Conservation (phyloP, 2,329 filamentous ascomycete genomes). For the Fusarium sp. region DNA sequence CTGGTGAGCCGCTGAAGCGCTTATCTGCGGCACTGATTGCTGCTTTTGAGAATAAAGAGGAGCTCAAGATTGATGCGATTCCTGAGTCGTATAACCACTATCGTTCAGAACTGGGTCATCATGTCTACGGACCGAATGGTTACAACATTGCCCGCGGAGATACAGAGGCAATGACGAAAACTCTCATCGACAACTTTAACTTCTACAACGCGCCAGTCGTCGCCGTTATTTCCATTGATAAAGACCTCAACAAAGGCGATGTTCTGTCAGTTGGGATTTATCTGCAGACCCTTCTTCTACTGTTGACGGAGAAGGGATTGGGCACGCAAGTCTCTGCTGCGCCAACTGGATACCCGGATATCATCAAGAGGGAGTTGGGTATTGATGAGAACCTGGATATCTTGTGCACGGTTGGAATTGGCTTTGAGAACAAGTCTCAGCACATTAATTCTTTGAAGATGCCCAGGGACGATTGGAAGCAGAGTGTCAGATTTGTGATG, state of each 20-base stretch:
- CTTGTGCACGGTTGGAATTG: conserved; percentile 14
- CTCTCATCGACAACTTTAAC: conserved; percentile 23
- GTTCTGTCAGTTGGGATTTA: conserved; percentile 30
- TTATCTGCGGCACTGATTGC: neutral
- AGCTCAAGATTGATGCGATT: neutral
- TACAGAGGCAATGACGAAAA: conserved; percentile 7
- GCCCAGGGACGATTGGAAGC: conserved; percentile 23
- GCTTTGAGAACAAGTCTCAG: conserved; percentile 19
- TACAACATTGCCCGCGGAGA: conserved; percentile 27
- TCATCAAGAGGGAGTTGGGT: conserved; percentile 3
- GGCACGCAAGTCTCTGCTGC: conserved; percentile 23
- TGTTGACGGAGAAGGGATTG: conserved; percentile 22
- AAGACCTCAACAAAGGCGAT: conserved; percentile 1
- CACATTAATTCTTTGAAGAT: conserved; percentile 21
- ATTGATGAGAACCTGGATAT: conserved; percentile 15
- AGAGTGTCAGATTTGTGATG: conserved; percentile 4
- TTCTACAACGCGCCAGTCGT: conserved; percentile 35
- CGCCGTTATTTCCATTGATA: conserved; percentile 23
- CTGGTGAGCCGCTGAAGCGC: conserved; percentile 2
- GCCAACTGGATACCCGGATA: conserved; percentile 13
- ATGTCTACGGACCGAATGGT: conserved; percentile 28
- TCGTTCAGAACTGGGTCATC: conserved; percentile 27
- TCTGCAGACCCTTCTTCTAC: conserved; percentile 29
- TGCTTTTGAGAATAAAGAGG: neutral
- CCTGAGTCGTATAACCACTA: conserved; percentile 22